phyloP scores from a whole-genome alignment of 345 rosid genomes.

The Salix exigua region DNA sequence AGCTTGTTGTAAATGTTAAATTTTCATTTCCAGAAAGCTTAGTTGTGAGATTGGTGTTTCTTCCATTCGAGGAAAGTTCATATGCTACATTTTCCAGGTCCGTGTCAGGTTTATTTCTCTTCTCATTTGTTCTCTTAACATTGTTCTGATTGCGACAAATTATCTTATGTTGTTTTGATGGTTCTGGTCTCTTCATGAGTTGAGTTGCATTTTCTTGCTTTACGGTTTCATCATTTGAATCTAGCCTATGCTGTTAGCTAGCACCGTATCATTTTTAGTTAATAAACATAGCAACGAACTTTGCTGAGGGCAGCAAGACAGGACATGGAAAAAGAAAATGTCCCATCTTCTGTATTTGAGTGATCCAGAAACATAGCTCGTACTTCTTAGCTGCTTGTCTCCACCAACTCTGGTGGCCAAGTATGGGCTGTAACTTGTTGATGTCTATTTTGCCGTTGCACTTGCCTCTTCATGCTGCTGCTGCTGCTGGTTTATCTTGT shows the following conservation, averaged over 20 bases:
- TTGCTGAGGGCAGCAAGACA: background rate
- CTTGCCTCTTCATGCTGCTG: background rate
- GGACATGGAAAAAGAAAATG: background rate
- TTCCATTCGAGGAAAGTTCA: constrained; percentile 97
- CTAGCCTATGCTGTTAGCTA: background rate
- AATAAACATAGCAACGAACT: background rate
- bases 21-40: constrained; percentile 62
- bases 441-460: background rate
- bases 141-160: background rate
- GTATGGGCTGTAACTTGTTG: background rate
- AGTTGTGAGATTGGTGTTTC: constrained; percentile 90
- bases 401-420: background rate
- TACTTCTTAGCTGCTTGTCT: background rate
- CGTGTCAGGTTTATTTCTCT: constrained; percentile 86
- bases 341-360: background rate
- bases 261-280: background rate
- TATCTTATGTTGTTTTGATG: background rate
- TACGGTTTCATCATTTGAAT: background rate
- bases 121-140: constrained; percentile 24
- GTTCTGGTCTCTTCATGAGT: background rate
- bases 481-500: background rate
- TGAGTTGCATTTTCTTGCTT: constrained; percentile 3
- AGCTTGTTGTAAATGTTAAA: constrained; percentile 12
- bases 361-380: background rate
- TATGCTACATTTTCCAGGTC: constrained; percentile 94